Percentiles rank a stretch among this genome's conserved stretches.
These are phyloP conservation scores for Mimosa pudica DNA, from an alignment of 306 rosid species.

Conservation along the genomic window DNA sequence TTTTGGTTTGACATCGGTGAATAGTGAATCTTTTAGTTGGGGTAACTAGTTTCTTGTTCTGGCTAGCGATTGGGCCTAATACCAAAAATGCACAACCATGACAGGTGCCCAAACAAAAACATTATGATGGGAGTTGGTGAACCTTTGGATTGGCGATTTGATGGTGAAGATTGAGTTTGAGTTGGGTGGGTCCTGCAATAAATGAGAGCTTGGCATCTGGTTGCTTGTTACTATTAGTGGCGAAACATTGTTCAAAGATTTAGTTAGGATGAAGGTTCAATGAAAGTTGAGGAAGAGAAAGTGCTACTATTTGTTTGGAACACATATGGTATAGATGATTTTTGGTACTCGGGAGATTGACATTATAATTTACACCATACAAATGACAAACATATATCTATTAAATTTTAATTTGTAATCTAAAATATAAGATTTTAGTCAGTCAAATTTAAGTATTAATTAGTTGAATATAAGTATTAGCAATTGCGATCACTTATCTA, in stretches of 20 bases:
- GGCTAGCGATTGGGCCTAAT: slow-evolving; percentile 33
- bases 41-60: slow-evolving; percentile 1
- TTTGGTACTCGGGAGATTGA: background rate
- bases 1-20: slow-evolving; percentile 17
- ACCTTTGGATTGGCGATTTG: slow-evolving; percentile 46
- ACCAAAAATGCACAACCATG: slow-evolving; percentile 39
- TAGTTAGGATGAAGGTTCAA: slow-evolving; percentile 30
- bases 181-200: slow-evolving; percentile 21
- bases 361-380: background rate
- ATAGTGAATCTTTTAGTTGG: background rate
- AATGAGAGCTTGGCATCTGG: slow-evolving; percentile 18
- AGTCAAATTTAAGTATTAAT: no score
- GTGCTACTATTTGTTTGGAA: slow-evolving; percentile 4
- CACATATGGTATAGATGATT: background rate
- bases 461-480: no score
- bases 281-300: background rate
- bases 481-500: no score
- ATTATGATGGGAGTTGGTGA: slow-evolving; percentile 42
- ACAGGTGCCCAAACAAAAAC: slow-evolving; percentile 3
- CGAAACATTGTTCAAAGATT: slow-evolving; percentile 28
- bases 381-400: no score
- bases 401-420: no score
- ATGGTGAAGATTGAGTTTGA: slow-evolving; percentile 37
- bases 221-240: slow-evolving; percentile 34
- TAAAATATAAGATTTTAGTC: no score